A percentile compares a stretch with the other conserved stretches of the same genome.
Evolutionary conservation across 352 stramenopile species (phyloP).

Genomic region (Globisporangium mamillatum): DNA sequence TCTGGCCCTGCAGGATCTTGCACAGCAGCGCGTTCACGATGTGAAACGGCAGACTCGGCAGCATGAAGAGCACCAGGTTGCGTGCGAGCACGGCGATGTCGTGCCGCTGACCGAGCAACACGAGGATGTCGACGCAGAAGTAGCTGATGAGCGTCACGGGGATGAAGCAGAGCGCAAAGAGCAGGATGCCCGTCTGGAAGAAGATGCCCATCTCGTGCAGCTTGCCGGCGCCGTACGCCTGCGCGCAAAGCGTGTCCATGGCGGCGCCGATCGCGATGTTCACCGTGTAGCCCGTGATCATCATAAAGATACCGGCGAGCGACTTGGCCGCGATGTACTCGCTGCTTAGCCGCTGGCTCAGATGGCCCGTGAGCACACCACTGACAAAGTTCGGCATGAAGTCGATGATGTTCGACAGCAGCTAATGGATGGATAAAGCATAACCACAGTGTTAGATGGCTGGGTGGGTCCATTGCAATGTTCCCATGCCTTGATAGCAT

Average conservation of each 20-base stretch:
- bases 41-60: slow-evolving; percentile 81
- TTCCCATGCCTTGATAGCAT: not conserved
- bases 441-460: not conserved
- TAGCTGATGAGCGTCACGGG: slow-evolving; percentile 61
- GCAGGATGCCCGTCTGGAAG: slow-evolving; percentile 75
- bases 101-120: slow-evolving; percentile 61
- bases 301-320: slow-evolving; percentile 77
- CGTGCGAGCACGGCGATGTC: slow-evolving; percentile 69
- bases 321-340: slow-evolving; percentile 77
- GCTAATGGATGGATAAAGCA: slow-evolving; percentile 15
- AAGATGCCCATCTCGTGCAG: slow-evolving; percentile 85
- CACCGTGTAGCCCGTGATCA: slow-evolving; percentile 80
- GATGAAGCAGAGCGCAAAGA: slow-evolving; percentile 65
- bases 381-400: slow-evolving; percentile 65
- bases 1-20: slow-evolving; percentile 85
- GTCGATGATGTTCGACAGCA: slow-evolving; percentile 68
- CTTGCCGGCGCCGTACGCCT: slow-evolving; percentile 84
- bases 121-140: slow-evolving; percentile 75
- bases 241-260: slow-evolving; percentile 88
- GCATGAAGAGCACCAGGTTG: slow-evolving; percentile 60
- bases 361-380: slow-evolving; percentile 64
- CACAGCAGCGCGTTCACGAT: slow-evolving; percentile 79
- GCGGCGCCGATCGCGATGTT: slow-evolving; percentile 82
- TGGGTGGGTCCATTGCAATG: too few relatives aligned
- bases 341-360: slow-evolving; percentile 55